Evolutionary conservation across 2,329 filamentous ascomycete species (phyloP), one percentile per base, ranked within the genome.

Genomic region (Plenodomus biglobosus): DNA sequence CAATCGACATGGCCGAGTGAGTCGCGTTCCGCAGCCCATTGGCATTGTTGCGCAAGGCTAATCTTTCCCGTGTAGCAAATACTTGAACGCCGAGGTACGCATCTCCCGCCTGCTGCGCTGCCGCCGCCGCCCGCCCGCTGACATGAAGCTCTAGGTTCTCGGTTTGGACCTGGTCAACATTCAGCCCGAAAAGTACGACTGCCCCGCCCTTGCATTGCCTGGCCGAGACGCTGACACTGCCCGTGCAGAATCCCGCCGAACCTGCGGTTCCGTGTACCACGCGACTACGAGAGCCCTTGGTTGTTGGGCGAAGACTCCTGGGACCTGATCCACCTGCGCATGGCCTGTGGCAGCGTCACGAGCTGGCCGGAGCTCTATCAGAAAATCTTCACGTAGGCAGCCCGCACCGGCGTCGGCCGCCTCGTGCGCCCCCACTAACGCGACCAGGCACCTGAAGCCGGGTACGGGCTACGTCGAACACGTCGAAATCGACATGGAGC

Each of bases 401-500:
- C 42, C 40, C 36, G 30, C 27, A 13, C 35, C 34, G n/a, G 20
- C 43, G 18, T 36, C 19, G 18, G 8, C 47, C 17, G 43, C 48
- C 27, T 32, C 37, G 36, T 32, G 30, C 11, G 24, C 34, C 44
- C 30, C 35, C 44, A 52, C 65, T 72, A 63, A 70, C 48, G 13
- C 2, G 13, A n/a, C 40, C 55, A 90, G 87, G 44, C 88, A 95
- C 65, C 78, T 96, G 20, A 85, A 84, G 59, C 90, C 90, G 1
- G 85, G 86, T 1, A 80, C 76, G 35, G 92, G 92, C 44, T 82
- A 80, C 66, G 80, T 96, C 46, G 92, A 97, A 72, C 90, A 95
- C 59, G 83, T 95, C 40, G 92, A 97, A 69, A 87, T 97, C 45
- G 90, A 97, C 71, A 88, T 88, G 71, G 77, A 81, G 40, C 90